A percentile compares a stretch with the other conserved stretches of the same genome.
Evolutionary conservation across 441 rosid species (phyloP).

Genomic region (Metrosideros polymorpha): DNA sequence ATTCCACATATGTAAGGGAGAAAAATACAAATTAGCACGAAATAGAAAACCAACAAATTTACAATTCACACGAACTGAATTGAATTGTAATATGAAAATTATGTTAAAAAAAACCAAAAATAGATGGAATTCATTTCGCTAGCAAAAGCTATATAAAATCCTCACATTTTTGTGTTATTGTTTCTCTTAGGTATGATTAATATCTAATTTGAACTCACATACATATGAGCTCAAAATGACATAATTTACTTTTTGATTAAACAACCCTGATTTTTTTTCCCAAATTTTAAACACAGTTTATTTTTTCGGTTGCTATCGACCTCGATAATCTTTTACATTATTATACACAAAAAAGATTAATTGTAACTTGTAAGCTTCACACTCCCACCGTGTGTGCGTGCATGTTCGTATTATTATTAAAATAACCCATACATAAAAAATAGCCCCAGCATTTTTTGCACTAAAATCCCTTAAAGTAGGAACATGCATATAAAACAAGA

Average conservation of each 20-base stretch:
- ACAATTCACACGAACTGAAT: neutral
- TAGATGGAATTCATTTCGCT: neutral
- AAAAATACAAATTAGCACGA: neutral
- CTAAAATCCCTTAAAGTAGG: neutral
- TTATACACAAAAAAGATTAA: neutral
- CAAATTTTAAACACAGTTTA: neutral
- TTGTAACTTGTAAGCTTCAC: neutral
- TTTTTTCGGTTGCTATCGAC: neutral
- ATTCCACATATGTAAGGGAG: neutral
- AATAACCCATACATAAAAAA: neutral
- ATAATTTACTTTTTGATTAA: neutral
- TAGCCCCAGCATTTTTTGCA: neutral
- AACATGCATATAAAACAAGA: neutral
- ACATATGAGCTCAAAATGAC: neutral
- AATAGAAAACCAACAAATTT: neutral
- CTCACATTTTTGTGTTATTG: neutral
- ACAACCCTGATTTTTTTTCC: neutral
- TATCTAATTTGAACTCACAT: neutral
- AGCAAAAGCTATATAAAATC: neutral
- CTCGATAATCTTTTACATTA: neutral
- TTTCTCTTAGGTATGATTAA: neutral
- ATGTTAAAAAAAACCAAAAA: neutral
- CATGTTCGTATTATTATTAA: neutral
- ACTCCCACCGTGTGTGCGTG: neutral
- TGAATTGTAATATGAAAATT: neutral